Evolutionary conservation across 2,329 filamentous ascomycete genomes (phyloP).

Genomic region (Colletotrichum simmondsii): DNA sequence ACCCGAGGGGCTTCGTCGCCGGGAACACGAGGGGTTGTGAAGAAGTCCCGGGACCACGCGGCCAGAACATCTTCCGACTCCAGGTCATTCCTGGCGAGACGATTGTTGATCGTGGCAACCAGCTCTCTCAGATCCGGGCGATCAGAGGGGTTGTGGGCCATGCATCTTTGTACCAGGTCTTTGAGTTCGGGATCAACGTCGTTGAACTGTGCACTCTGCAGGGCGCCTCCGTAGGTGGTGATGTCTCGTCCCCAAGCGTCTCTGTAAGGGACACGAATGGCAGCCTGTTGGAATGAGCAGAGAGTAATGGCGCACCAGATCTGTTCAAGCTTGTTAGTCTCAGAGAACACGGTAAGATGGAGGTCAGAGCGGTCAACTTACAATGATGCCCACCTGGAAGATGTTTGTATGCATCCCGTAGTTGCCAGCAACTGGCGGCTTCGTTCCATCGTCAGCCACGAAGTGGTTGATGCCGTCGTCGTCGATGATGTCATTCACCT

Average conservation of each 20-base stretch:
- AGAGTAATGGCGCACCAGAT: conserved; percentile 34
- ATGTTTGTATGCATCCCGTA: conserved; percentile 36
- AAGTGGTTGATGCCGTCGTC: conserved; percentile 14
- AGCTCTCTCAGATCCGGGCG: conserved; percentile 40
- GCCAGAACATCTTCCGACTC: conserved; percentile 32
- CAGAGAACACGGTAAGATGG: not conserved
- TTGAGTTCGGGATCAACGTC: conserved; percentile 38
- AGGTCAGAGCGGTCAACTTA: not conserved
- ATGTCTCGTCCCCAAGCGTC: not conserved
- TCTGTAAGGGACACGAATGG: not conserved
- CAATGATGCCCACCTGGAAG: conserved; percentile 35
- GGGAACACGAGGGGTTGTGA: conserved; percentile 6
- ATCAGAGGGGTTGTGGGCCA: conserved; percentile 39
- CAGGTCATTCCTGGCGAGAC: conserved; percentile 30
- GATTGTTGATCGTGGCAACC: conserved; percentile 33
- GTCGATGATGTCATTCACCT: not conserved
- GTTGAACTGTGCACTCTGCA: conserved; percentile 12
- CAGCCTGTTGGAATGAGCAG: not conserved
- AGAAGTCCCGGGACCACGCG: conserved; percentile 30
- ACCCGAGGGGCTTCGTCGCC: not conserved
- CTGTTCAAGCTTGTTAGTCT: conserved; percentile 12
- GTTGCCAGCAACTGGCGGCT: conserved; percentile 34
- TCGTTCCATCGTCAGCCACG: not conserved
- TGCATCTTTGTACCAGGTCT: conserved; percentile 39
- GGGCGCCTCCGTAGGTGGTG: conserved; percentile 26